Evolutionary conservation across 2,329 filamentous ascomycete species (phyloP).

Genomic region (Cordyceps militaris): DNA sequence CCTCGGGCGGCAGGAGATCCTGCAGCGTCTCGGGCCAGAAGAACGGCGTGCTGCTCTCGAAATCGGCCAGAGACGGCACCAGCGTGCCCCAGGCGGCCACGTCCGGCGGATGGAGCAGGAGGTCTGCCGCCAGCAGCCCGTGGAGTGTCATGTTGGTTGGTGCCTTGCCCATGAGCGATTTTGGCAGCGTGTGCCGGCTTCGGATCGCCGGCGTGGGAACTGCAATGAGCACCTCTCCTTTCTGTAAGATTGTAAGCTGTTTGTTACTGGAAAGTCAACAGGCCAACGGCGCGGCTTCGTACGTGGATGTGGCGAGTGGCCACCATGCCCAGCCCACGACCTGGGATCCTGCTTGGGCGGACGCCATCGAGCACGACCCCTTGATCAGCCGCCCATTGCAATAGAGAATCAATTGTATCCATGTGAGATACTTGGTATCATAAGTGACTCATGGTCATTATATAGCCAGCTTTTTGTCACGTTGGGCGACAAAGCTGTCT

Average conservation of each 20-base stretch:
- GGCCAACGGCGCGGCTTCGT: background rate
- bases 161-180: slow-evolving; percentile 44
- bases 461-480: too few relatives aligned
- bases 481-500: too few relatives aligned
- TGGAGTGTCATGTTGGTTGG: slow-evolving; percentile 56
- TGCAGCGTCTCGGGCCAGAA: too few relatives aligned
- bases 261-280: background rate
- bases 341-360: background rate
- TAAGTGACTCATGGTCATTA: background rate
- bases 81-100: background rate
- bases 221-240: slow-evolving; percentile 51
- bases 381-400: background rate
- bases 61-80: slow-evolving; percentile 3
- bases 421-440: background rate
- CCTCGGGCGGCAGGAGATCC: too few relatives aligned
- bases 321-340: background rate
- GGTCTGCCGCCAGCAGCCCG: slow-evolving; percentile 62
- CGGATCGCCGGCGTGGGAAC: slow-evolving; percentile 60
- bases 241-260: slow-evolving; percentile 20
- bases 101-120: slow-evolving; percentile 34
- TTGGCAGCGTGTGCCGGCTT: slow-evolving; percentile 53
- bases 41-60: slow-evolving; percentile 15
- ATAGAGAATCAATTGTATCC: background rate
- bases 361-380: background rate
- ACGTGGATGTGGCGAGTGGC: background rate